Base-by-base conservation (phyloP, 805 yeast genomes). In the Blastobotrys parvus region DNA sequence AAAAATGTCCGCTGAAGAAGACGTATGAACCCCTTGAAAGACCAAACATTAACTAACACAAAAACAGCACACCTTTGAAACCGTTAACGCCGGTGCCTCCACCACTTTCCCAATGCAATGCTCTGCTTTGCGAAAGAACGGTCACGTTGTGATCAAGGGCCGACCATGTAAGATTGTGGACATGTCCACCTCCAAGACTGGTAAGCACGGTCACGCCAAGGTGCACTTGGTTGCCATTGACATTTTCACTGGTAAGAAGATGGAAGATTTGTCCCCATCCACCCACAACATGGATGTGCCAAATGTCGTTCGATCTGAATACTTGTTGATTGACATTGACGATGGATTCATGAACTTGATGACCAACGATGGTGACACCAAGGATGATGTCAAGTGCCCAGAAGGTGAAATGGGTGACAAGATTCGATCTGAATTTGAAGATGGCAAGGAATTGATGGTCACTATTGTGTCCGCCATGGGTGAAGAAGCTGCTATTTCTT, bases 151-250 rank as follows among this genome's bases (percentile, higher is more conserved):
- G 62, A 92, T 90, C 77, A 92, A 92, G 80, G 78, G 86, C 66
- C 94, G 98, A 81, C 98, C 98, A 70, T 92, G 97, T 81, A 92
- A 92, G 82, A 92, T 92, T 72, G 94, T 92, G 64, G 98, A 92
- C 72, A 92, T 92, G 98, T 92, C 98, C 53, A 92, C 98, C 67
- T 92, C 98, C 66, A 92, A 92, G 84, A 92, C 98, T 62, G 98
- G 98, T 77, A 92, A 92, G 97, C 98, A 92, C 84, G 98, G 98
- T 78, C 98, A 92, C 92, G 98, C 98, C 71, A 92, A 92, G 82
- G 98, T 92, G 72, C 97, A 92, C 75, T 80, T 92, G 75, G 97
- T 92, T 59, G 97, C 97, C 68, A 81, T 85, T 63, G 98, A 92
- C 72, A 90, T 92, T 71, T 92, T 92, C 90, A 92, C 98, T 64